A percentile compares a stretch with the other conserved stretches of the same genome.
Evolutionary conservation across 2,329 filamentous ascomycete species (phyloP).

Genomic region (Sarocladiaceae sp.): DNA sequence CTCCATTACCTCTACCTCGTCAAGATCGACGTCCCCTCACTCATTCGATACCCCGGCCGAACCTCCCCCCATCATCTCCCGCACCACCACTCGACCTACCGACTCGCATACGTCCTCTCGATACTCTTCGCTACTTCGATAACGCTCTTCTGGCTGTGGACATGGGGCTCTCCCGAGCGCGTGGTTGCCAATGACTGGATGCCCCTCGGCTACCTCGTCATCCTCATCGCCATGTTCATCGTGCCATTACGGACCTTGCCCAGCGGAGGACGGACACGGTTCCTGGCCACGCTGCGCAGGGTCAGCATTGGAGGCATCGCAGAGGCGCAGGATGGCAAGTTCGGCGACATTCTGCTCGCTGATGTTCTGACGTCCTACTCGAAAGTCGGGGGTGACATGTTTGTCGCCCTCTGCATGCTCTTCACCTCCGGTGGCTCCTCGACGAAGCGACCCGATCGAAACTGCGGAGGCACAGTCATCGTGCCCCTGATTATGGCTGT

Average conservation of each 20-base stretch:
- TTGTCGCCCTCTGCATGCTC: conserved; percentile 89
- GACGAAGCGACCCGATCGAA: conserved; percentile 73
- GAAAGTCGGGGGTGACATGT: conserved; percentile 85
- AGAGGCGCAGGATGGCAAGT: conserved; percentile 81
- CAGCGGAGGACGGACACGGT: conserved; percentile 64
- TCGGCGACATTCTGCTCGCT: conserved; percentile 87
- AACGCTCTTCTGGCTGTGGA: conserved; percentile 75
- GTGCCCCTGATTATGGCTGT: conserved; percentile 80
- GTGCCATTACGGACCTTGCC: conserved; percentile 64
- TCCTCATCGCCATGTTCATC: conserved; percentile 65
- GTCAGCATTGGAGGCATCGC: conserved; percentile 82
- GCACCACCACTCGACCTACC: conserved; percentile 79
- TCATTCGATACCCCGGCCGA: conserved; percentile 81
- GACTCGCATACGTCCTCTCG: conserved; percentile 72
- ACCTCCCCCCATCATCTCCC: conserved; percentile 62
- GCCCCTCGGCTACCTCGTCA: conserved; percentile 74
- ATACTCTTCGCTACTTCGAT: conserved; percentile 66
- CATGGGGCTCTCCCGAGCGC: conserved; percentile 60
- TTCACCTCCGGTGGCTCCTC: conserved; percentile 64
- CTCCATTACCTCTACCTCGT: conserved; percentile 75
- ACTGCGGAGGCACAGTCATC: conserved; percentile 70
- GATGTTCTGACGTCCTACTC: conserved; percentile 94
- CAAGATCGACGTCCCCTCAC: conserved; percentile 79
- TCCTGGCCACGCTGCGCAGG: conserved; percentile 69
- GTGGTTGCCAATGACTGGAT: conserved; percentile 79